These are phyloP conservation scores for Fagopyrum esculentum DNA, from an alignment of 148 eudicot species.

Conservation along the genomic window DNA sequence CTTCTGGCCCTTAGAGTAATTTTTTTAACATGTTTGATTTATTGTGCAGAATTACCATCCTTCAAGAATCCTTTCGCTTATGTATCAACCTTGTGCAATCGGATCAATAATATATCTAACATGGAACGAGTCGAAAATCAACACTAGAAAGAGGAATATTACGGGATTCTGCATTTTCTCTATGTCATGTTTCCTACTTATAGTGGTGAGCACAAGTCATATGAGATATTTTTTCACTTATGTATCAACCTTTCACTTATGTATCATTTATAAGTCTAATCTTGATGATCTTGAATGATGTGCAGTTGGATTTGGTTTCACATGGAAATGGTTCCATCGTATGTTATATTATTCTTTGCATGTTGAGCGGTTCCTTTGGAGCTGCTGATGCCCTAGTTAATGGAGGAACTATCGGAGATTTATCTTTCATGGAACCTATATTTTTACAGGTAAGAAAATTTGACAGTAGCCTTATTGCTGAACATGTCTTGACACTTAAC, in stretches of 20 bases:
- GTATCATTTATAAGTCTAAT: background rate
- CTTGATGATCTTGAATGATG: background rate
- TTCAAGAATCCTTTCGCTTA: conserved; percentile 60
- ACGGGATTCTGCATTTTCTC: conserved; percentile 47
- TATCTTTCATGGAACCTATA: conserved; percentile 63
- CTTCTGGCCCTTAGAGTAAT: background rate
- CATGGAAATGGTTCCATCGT: conserved; percentile 53
- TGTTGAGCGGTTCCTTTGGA: conserved; percentile 46
- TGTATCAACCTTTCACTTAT: too few relatives aligned
- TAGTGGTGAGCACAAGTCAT: conserved; percentile 21
- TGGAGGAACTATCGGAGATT: conserved; percentile 74
- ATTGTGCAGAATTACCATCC: conserved; percentile 51
- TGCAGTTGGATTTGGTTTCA: conserved; percentile 54
- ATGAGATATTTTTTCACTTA: background rate
- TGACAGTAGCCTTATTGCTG: too few relatives aligned
- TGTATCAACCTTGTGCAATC: conserved; percentile 64
- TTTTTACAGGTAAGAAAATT: conserved; percentile 43
- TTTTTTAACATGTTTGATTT: background rate
- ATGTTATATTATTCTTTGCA: conserved; percentile 42
- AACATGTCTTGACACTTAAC: too few relatives aligned
- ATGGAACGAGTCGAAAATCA: background rate
- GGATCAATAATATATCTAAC: conserved; percentile 36
- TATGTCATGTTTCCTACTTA: conserved; percentile 25
- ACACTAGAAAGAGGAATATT: conserved; percentile 55
- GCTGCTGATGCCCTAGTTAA: conserved; percentile 64